Evolutionary conservation across 1,284 basidiomycete species (phyloP).

Genomic region (Austropuccinia psidii): DNA sequence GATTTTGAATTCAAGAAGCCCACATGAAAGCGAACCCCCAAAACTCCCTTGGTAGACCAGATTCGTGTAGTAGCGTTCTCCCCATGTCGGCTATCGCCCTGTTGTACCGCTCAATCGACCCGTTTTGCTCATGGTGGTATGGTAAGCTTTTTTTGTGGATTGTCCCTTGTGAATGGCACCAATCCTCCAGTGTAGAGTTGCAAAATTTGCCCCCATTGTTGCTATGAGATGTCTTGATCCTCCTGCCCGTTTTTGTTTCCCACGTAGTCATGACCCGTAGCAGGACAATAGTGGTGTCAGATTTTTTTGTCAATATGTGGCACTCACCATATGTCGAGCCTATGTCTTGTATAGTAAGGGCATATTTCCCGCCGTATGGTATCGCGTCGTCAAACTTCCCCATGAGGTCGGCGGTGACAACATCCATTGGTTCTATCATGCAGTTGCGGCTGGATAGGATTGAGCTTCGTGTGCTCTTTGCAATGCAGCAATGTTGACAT

Average conservation of each 20-base stretch:
- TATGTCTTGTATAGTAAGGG: constrained; percentile 1
- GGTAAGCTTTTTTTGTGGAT: not conserved
- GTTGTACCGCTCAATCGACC: constrained; percentile 11
- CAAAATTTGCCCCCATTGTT: constrained; percentile 2
- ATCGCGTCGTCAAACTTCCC: constrained; percentile 7
- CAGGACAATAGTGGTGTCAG: not conserved
- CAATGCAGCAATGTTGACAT: too few relatives aligned
- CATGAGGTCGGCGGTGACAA: not conserved
- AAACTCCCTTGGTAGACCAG: not conserved
- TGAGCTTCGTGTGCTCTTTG: too few relatives aligned
- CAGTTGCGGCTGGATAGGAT: not conserved
- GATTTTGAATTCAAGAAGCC: not conserved
- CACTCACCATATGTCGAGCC: not conserved
- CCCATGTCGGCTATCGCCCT: constrained; percentile 10
- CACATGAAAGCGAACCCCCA: constrained; percentile 12
- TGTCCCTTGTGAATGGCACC: constrained; percentile 2
- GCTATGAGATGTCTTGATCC: not conserved
- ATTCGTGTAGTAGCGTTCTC: not conserved
- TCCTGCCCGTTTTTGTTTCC: not conserved
- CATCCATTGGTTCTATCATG: not conserved
- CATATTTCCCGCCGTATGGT: not conserved
- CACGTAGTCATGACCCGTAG: not conserved
- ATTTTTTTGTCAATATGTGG: not conserved
- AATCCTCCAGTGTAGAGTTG: not conserved
- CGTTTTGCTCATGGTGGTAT: constrained; percentile 37